Evolutionary conservation across 352 stramenopile genomes (phyloP).

Genomic region (Phytophthora litchii): DNA sequence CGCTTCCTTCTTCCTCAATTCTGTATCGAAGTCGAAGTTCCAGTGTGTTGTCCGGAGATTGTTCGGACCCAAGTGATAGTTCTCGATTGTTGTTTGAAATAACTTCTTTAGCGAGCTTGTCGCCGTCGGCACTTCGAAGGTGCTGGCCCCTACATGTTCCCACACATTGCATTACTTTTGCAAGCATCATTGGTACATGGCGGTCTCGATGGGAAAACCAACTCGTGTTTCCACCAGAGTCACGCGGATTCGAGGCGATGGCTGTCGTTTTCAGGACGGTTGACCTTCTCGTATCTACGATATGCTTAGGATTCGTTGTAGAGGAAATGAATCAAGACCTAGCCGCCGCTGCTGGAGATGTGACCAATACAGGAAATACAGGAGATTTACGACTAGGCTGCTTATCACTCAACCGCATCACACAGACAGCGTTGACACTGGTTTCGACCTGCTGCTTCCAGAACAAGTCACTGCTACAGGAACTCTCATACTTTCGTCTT

Average conservation of each 20-base stretch:
- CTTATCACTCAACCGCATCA: conserved; percentile 55
- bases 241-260: conserved; percentile 25
- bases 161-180: conserved; percentile 16
- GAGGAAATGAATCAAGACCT: conserved; percentile 20
- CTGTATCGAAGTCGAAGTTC: conserved; percentile 16
- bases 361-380: not conserved
- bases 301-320: conserved; percentile 38
- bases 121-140: conserved; percentile 24
- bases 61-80: not conserved
- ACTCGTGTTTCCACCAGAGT: conserved; percentile 19
- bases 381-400: conserved; percentile 31
- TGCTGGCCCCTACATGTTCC: conserved; percentile 32
- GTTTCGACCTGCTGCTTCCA: conserved; percentile 45
- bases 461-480: conserved; percentile 42
- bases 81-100: conserved; percentile 35
- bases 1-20: conserved; percentile 16
- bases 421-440: conserved; percentile 37
- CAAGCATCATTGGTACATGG: conserved; percentile 32
- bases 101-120: conserved; percentile 20
- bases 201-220: conserved; percentile 26
- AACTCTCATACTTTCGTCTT: conserved; percentile 33
- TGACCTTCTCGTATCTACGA: conserved; percentile 32
- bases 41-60: conserved; percentile 18
- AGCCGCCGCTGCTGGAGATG: not conserved
- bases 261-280: conserved; percentile 32